Conservation (phyloP, 192 early-diverging fungal genomes). For the Dissophora ornata region DNA sequence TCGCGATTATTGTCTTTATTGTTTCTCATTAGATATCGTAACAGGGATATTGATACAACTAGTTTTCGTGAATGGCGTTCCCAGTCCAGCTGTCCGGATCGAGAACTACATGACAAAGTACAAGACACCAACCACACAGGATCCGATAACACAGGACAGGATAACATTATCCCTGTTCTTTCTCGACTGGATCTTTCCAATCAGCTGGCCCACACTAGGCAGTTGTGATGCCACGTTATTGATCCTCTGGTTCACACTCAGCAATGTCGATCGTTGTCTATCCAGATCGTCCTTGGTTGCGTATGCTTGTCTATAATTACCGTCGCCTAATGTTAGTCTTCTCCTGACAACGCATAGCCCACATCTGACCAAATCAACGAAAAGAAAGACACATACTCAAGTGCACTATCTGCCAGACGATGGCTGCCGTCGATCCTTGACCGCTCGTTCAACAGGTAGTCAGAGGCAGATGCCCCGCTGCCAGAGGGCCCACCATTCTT, state of each 20-base stretch:
- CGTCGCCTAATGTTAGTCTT: no score
- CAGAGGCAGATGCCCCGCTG: conserved; percentile 52
- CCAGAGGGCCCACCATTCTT: conserved; percentile 24
- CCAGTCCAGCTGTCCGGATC: no score
- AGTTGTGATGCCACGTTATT: conserved; percentile 65
- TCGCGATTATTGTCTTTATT: no score
- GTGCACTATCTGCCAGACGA: conserved; percentile 78
- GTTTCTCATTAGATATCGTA: no score
- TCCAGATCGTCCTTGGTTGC: conserved; percentile 72
- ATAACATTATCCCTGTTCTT: conserved; percentile 79
- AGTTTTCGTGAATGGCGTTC: no score
- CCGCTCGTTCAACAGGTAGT: conserved; percentile 79
- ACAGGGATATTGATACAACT: no score
- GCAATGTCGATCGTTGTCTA: conserved; percentile 68
- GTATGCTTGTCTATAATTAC: conserved; percentile 81
- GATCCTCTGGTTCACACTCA: conserved; percentile 66
- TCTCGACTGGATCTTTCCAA: conserved; percentile 73
- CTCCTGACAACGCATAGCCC: no score
- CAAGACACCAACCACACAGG: conserved; percentile 60
- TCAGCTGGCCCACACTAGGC: conserved; percentile 78
- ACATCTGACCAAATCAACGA: no score
- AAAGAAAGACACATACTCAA: conserved; percentile 71
- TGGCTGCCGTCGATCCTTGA: conserved; percentile 77
- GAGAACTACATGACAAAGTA: conserved; percentile 39
- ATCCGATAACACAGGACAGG: conserved; percentile 74